phyloP scores from a whole-genome alignment of 2,329 filamentous ascomycete species.

The Aspergillus costaricaensis region DNA sequence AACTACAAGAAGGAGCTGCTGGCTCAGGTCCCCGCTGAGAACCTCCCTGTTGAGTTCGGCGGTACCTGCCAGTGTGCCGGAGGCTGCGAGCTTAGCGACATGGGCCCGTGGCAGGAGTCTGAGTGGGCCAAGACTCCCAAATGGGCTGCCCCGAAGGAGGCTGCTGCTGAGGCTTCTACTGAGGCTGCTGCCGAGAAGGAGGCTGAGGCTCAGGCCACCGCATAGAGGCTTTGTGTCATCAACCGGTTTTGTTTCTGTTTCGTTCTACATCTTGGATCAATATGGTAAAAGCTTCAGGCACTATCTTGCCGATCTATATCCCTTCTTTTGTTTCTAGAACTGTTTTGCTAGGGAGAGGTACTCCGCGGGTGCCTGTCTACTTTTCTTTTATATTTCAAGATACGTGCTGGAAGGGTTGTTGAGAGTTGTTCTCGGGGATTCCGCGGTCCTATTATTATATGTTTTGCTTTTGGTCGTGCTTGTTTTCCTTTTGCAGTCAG shows the following conservation, averaged over 20 bases:
- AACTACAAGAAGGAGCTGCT: slow-evolving; percentile 83
- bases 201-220: slow-evolving; percentile 30
- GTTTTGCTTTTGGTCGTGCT: background rate
- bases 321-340: slow-evolving; percentile 15
- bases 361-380: slow-evolving; percentile 7
- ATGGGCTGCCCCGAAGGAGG: slow-evolving; percentile 41
- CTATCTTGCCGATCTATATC: slow-evolving; percentile 12
- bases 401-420: background rate
- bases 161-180: slow-evolving; percentile 29
- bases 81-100: slow-evolving; percentile 83
- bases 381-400: slow-evolving; percentile 2
- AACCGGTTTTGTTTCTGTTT: background rate
- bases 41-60: slow-evolving; percentile 83
- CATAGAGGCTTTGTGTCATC: slow-evolving; percentile 27
- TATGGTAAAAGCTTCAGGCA: slow-evolving; percentile 21
- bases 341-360: slow-evolving; percentile 10
- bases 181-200: slow-evolving; percentile 33
- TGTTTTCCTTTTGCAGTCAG: slow-evolving; percentile 15
- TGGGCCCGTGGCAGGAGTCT: slow-evolving; percentile 74
- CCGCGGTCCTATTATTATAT: background rate
- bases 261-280: slow-evolving; percentile 23
- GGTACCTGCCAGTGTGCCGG: slow-evolving; percentile 79
- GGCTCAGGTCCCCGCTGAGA: slow-evolving; percentile 82
- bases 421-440: background rate
- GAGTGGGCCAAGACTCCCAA: slow-evolving; percentile 49